Conservation (phyloP, 306 rosid genomes). For the Abrus precatorius region DNA sequence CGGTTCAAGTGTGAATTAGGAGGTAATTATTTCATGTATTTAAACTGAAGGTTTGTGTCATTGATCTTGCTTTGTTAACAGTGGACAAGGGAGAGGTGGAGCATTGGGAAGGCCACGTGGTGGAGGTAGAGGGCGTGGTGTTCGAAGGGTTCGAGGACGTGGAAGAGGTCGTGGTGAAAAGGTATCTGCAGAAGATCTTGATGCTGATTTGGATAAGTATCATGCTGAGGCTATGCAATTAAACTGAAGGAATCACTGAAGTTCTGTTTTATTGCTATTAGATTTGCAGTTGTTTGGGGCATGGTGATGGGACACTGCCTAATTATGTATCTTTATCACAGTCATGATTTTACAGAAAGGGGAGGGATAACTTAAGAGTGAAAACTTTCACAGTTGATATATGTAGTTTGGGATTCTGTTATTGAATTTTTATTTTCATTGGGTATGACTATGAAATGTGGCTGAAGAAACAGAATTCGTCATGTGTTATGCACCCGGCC, state of each 20-base stretch:
- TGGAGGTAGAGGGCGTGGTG: constrained; percentile 62
- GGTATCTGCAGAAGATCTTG: constrained; percentile 91
- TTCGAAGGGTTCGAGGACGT: constrained; percentile 62
- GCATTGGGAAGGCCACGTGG: constrained; percentile 52
- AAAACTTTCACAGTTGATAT: constrained; percentile 59
- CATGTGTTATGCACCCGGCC: constrained; percentile 57
- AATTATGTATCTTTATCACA: constrained; percentile 61
- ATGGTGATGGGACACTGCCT: constrained; percentile 56
- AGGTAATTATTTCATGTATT: not conserved
- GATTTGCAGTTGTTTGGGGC: constrained; percentile 55
- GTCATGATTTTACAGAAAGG: constrained; percentile 56
- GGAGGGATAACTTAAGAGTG: constrained; percentile 55
- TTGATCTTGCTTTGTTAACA: constrained; percentile 48
- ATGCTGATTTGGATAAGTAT: constrained; percentile 96
- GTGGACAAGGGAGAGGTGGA: constrained; percentile 77
- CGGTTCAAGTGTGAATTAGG: not conserved
- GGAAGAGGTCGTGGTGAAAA: constrained; percentile 78
- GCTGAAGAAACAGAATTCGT: constrained; percentile 61
- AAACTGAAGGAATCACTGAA: constrained; percentile 54
- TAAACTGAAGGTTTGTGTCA: constrained; percentile 25
- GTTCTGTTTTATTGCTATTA: constrained; percentile 58
- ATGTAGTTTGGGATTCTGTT: constrained; percentile 67
- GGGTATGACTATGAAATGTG: constrained; percentile 60
- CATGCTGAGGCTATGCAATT: constrained; percentile 86
- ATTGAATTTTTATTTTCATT: constrained; percentile 58